Conservation (phyloP, 73 alveolate species). For the Symbiodinium natans region DNA sequence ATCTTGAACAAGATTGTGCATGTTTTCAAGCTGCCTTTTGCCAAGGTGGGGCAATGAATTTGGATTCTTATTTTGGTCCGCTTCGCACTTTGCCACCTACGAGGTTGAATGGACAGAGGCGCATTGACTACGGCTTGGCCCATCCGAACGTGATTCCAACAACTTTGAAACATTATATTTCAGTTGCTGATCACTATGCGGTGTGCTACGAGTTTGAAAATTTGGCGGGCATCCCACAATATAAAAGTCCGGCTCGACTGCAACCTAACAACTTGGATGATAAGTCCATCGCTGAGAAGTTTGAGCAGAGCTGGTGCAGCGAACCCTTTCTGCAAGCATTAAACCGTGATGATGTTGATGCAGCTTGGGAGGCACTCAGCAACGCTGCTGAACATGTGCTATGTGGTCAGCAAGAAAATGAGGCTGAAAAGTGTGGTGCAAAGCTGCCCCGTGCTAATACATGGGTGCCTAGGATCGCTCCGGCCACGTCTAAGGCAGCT, state of each 20-base stretch:
- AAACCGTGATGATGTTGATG: not conserved
- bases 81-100: not conserved
- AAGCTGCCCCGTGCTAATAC: not conserved
- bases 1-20: not conserved
- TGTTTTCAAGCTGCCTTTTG: not conserved
- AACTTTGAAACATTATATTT: not conserved
- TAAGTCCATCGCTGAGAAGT: not conserved
- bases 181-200: not conserved
- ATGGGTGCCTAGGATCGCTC: not conserved
- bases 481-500: not conserved
- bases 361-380: not conserved
- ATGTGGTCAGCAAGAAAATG: not conserved
- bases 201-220: not conserved
- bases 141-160: not conserved
- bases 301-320: not conserved
- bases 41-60: not conserved
- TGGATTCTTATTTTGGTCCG: not conserved
- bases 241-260: not conserved
- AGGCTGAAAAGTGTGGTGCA: too few species aligned
- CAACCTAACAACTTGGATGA: not conserved
- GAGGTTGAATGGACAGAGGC: not conserved
- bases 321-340: not conserved
- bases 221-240: not conserved
- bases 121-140: not conserved
- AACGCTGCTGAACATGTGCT: not conserved